phyloP scores from a whole-genome alignment of 352 stramenopile species.

The Globisporangium polare region DNA sequence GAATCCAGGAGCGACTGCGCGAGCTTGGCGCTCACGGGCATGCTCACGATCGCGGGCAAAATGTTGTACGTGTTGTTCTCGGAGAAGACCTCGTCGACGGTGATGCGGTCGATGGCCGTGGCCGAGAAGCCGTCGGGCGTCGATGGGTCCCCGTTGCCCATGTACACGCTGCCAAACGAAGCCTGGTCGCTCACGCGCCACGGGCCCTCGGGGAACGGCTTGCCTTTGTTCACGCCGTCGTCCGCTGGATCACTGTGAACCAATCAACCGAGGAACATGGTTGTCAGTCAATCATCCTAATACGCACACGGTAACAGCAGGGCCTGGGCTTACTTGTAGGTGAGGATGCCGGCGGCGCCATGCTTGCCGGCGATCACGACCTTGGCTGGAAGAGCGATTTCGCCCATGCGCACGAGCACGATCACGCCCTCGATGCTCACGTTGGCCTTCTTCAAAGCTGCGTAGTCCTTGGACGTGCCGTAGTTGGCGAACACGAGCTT shows the following conservation, averaged over 20 bases:
- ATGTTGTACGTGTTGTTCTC: conserved; percentile 82
- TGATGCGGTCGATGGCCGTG: conserved; percentile 55
- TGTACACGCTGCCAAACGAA: conserved; percentile 76
- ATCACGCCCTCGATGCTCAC: conserved; percentile 52
- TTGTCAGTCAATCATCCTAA: background rate
- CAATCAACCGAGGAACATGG: background rate
- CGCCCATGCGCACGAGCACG: conserved; percentile 57
- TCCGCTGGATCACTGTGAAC: conserved; percentile 55
- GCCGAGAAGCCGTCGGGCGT: conserved; percentile 67
- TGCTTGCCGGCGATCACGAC: conserved; percentile 57
- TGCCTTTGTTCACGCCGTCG: conserved; percentile 47
- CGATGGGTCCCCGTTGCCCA: conserved; percentile 81
- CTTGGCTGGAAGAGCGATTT: conserved; percentile 68
- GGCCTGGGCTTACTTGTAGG: conserved; percentile 58
- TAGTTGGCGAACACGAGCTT: conserved; percentile 77
- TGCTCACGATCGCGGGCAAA: conserved; percentile 62
- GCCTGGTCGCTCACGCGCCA: conserved; percentile 53
- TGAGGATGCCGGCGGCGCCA: conserved; percentile 62
- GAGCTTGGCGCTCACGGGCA: conserved; percentile 63
- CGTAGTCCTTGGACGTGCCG: conserved; percentile 60
- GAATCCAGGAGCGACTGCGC: conserved; percentile 42
- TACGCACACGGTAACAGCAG: too few relatives aligned
- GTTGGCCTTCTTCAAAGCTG: conserved; percentile 39
- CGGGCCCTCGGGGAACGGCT: conserved; percentile 56
- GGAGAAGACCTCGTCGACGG: conserved; percentile 74